Conservation (phyloP, 1,284 basidiomycete species). For the Entoloma clypeatum region DNA sequence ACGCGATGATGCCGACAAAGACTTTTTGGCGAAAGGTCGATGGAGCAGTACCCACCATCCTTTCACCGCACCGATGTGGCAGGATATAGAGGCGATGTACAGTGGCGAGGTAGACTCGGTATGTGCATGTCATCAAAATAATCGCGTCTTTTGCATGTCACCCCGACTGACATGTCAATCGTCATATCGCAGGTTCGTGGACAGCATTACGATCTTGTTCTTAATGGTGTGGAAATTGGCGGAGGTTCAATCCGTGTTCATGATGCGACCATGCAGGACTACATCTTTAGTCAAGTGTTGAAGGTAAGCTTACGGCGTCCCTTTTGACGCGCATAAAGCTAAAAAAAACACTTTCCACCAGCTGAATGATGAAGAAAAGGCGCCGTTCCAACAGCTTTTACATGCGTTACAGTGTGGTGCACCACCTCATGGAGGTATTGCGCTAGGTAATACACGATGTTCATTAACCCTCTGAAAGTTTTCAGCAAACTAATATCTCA, state of each 20-base stretch:
- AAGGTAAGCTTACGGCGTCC: no score
- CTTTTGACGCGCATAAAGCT: no score
- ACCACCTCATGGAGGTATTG: slow-evolving; percentile 95
- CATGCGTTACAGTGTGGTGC: slow-evolving; percentile 86
- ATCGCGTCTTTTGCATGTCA: slow-evolving; percentile 5
- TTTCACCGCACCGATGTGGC: slow-evolving; percentile 93
- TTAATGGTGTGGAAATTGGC: slow-evolving; percentile 92
- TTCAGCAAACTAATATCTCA: no score
- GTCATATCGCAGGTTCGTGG: slow-evolving; percentile 65
- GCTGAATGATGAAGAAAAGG: slow-evolving; percentile 70
- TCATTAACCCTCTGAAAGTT: slow-evolving; percentile 5
- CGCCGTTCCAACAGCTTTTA: slow-evolving; percentile 80
- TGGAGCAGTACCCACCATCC: slow-evolving; percentile 94
- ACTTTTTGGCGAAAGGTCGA: slow-evolving; percentile 76
- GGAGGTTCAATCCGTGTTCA: slow-evolving; percentile 93
- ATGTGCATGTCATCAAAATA: slow-evolving; percentile 21
- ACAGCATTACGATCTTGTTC: slow-evolving; percentile 96
- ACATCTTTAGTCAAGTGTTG: slow-evolving; percentile 75
- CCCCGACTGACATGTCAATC: slow-evolving; percentile 8
- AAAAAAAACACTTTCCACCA: slow-evolving; percentile 37
- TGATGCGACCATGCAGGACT: slow-evolving; percentile 81
- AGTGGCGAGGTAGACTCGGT: slow-evolving; percentile 65
- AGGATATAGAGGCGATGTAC: slow-evolving; percentile 77
- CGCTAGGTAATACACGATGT: slow-evolving; percentile 57
- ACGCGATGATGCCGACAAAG: slow-evolving; percentile 83